A percentile compares a stretch with the other conserved stretches of the same genome.
Conservation (phyloP, 2,329 filamentous ascomycete genomes). For the Ceratocystiopsis brevicomis region DNA sequence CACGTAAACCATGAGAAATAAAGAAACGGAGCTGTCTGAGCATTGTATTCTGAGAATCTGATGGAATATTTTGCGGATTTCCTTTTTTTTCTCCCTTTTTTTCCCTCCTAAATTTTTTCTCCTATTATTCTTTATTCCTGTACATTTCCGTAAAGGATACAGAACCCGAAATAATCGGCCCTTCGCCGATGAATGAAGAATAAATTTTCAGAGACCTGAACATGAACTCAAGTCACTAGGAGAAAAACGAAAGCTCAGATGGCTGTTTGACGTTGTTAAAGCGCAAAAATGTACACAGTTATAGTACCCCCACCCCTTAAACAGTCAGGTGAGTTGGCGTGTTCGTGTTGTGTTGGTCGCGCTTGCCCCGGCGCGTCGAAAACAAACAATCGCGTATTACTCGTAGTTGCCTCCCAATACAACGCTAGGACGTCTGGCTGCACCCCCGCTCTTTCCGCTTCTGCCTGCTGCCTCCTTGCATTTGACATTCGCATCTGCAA, state of each 20-base stretch:
- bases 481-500: background rate
- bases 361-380: slow-evolving; percentile 10
- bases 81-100: background rate
- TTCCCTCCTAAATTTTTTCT: background rate
- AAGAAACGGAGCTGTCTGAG: background rate
- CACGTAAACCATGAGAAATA: too few species aligned
- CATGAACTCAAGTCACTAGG: too few species aligned
- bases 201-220: too few species aligned
- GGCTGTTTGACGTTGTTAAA: background rate
- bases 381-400: background rate
- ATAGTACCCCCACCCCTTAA: background rate
- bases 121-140: background rate
- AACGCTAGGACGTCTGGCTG: too few species aligned
- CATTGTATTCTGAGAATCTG: too few species aligned
- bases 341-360: slow-evolving; percentile 7
- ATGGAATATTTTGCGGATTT: background rate
- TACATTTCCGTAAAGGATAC: background rate
- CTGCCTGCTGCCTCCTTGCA: too few species aligned
- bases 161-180: too few species aligned
- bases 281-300: too few species aligned
- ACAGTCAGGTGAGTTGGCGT: slow-evolving; percentile 10
- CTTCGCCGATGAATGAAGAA: too few species aligned
- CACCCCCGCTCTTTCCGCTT: too few species aligned
- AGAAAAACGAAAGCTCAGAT: too few species aligned
- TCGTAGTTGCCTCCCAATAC: background rate